phyloP scores from a whole-genome alignment of 257 asterid genomes.

The Marsdenia floribunda region DNA sequence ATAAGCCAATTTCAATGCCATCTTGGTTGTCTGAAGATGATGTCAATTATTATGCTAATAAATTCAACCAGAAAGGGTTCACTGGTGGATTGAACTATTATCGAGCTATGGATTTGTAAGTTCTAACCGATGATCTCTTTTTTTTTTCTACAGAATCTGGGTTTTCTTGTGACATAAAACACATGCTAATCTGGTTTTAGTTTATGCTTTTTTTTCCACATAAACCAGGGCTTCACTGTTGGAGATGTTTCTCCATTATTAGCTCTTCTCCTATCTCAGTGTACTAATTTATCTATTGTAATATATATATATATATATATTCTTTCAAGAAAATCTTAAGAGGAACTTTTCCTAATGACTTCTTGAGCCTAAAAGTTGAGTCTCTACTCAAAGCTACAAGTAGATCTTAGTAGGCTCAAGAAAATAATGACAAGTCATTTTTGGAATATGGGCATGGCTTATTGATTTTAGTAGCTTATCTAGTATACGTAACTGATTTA shows the following conservation, averaged over 20 bases:
- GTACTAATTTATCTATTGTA: no score
- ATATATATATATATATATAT: no score
- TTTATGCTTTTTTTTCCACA: no score
- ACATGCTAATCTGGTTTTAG: neutral
- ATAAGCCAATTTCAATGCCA: slow-evolving; percentile 53
- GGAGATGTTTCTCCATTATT: neutral
- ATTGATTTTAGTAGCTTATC: neutral
- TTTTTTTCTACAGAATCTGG: neutral
- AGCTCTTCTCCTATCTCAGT: neutral
- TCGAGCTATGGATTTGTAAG: slow-evolving; percentile 87
- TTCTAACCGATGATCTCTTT: neutral
- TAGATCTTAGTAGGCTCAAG: neutral
- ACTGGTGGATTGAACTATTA: slow-evolving; percentile 92
- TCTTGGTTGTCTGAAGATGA: slow-evolving; percentile 90
- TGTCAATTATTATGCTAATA: slow-evolving; percentile 52
- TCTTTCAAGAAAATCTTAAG: neutral
- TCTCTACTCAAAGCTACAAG: neutral
- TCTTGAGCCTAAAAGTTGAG: neutral
- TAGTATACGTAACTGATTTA: neutral
- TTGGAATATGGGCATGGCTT: neutral
- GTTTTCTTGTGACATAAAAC: neutral
- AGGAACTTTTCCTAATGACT: neutral
- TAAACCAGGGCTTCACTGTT: no score
- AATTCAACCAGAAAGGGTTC: slow-evolving; percentile 65
- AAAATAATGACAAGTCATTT: neutral